These are phyloP conservation scores for Nowakowskiella sp. DNA, from an alignment of 192 early-diverging fungal genomes.

Conservation along the genomic window DNA sequence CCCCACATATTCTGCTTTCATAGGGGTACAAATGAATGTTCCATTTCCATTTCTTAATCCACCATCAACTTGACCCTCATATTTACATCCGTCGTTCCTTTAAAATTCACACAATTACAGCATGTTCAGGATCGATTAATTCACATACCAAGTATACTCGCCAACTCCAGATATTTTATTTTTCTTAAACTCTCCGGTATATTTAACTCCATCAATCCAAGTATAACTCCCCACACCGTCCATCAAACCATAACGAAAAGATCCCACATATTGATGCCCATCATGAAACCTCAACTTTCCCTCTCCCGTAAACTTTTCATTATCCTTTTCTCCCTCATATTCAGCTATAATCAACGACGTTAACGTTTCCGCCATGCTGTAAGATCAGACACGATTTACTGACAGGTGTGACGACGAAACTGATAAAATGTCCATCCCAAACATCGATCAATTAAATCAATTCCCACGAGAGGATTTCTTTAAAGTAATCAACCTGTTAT, in stretches of 20 bases:
- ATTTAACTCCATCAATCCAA: conserved; percentile 36
- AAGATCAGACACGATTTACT: too few species aligned
- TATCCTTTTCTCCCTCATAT: conserved; percentile 2
- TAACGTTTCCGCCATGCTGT: too few species aligned
- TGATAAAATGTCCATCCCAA: conserved; percentile 9
- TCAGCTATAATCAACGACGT: conserved; percentile 7
- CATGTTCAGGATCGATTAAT: not conserved
- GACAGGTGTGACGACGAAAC: too few species aligned
- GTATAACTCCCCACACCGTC: conserved; percentile 34
- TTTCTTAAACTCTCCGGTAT: conserved; percentile 32
- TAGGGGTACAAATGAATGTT: conserved; percentile 14
- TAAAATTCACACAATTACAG: not conserved
- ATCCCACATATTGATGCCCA: conserved; percentile 29
- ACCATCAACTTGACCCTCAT: conserved; percentile 37
- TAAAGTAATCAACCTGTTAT: conserved; percentile 54
- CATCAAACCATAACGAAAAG: conserved; percentile 32
- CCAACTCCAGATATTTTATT: conserved; percentile 41
- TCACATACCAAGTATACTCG: conserved; percentile 32
- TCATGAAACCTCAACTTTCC: conserved; percentile 27
- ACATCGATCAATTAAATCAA: conserved; percentile 22
- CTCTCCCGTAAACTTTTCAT: conserved; percentile 18
- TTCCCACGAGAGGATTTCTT: conserved; percentile 10
- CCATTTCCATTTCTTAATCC: conserved; percentile 39
- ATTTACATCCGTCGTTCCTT: conserved; percentile 36
- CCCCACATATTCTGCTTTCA: conserved; percentile 23